Percentiles rank a stretch among this genome's conserved stretches.
phyloP scores from a whole-genome alignment of 1,284 basidiomycete genomes.

The Termitomyces sp. region DNA sequence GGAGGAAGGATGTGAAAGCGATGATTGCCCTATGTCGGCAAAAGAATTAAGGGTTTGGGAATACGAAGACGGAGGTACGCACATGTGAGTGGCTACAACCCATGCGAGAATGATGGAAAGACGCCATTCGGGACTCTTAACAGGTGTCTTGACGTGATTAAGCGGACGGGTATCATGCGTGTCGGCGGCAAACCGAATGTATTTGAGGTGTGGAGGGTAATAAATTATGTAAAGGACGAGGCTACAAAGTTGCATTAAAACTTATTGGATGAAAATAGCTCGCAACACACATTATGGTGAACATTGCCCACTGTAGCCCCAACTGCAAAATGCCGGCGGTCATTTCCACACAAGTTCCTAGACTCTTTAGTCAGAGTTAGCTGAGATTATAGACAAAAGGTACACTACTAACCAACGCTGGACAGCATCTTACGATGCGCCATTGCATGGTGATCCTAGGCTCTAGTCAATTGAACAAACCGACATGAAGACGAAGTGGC shows the following conservation, averaged over 20 bases:
- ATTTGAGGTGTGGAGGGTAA: slow-evolving; percentile 83
- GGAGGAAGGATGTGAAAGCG: slow-evolving; percentile 48
- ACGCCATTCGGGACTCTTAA: slow-evolving; percentile 67
- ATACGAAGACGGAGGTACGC: slow-evolving; percentile 26
- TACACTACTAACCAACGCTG: slow-evolving; percentile 53
- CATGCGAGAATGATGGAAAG: slow-evolving; percentile 72
- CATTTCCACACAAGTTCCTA: slow-evolving; percentile 75
- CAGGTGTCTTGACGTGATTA: slow-evolving; percentile 41
- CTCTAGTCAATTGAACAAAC: neutral
- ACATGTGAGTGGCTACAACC: slow-evolving; percentile 75
- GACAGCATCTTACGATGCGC: slow-evolving; percentile 81
- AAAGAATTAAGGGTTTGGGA: neutral
- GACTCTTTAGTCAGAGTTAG: slow-evolving; percentile 31
- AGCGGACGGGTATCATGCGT: slow-evolving; percentile 35
- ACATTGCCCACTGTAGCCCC: slow-evolving; percentile 81
- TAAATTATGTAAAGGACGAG: slow-evolving; percentile 89
- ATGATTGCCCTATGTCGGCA: slow-evolving; percentile 41
- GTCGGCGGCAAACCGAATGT: slow-evolving; percentile 39
- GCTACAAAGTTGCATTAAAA: slow-evolving; percentile 35
- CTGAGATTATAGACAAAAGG: neutral
- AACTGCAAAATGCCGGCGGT: slow-evolving; percentile 85
- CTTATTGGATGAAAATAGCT: neutral
- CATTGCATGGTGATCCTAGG: slow-evolving; percentile 84
- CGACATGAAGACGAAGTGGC: slow-evolving; percentile 18
- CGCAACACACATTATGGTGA: slow-evolving; percentile 66